Evolutionary conservation across 768 basidiomycete genomes (phyloP).

Genomic region (Xerocomus brunneocitrinus): DNA sequence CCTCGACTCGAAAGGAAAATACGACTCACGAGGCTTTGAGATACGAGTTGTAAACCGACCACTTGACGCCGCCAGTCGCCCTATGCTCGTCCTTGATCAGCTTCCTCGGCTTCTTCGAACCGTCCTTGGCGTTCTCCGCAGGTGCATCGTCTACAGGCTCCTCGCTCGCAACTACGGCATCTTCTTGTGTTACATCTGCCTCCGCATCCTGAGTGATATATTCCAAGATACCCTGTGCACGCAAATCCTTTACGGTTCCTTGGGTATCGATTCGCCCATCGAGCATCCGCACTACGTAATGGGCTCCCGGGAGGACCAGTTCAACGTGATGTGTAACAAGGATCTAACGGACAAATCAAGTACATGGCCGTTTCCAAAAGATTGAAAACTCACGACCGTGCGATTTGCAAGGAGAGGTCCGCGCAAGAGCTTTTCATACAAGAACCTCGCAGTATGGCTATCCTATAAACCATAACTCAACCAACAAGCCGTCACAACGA

Average conservation of each 20-base stretch:
- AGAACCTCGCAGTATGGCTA: constrained; percentile 59
- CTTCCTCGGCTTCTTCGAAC: constrained; percentile 61
- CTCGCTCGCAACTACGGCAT: constrained; percentile 21
- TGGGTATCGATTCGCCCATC: constrained; percentile 78
- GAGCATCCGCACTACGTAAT: constrained; percentile 73
- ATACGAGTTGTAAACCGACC: constrained; percentile 65
- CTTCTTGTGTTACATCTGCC: constrained; percentile 46
- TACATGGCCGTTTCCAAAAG: not conserved
- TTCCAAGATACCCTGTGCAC: constrained; percentile 56
- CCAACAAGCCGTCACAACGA: not conserved
- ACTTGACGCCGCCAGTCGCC: constrained; percentile 78
- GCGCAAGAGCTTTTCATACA: constrained; percentile 60
- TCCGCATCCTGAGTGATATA: constrained; percentile 51
- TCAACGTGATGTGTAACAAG: constrained; percentile 84
- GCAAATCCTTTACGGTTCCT: constrained; percentile 63
- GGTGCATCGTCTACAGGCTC: constrained; percentile 1
- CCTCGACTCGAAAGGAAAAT: not conserved
- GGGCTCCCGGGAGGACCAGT: constrained; percentile 67
- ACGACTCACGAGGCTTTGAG: constrained; percentile 57
- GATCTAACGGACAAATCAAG: constrained; percentile 34
- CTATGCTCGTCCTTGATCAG: constrained; percentile 79
- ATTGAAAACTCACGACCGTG: constrained; percentile 50
- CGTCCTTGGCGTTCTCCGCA: not conserved
- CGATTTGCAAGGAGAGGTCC: constrained; percentile 63
- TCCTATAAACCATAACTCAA: constrained; percentile 39